Evolutionary conservation across 1,284 basidiomycete genomes (phyloP), one percentile per base, ranked within the genome.

Genomic region (Neotropicomus parvogracilis): DNA sequence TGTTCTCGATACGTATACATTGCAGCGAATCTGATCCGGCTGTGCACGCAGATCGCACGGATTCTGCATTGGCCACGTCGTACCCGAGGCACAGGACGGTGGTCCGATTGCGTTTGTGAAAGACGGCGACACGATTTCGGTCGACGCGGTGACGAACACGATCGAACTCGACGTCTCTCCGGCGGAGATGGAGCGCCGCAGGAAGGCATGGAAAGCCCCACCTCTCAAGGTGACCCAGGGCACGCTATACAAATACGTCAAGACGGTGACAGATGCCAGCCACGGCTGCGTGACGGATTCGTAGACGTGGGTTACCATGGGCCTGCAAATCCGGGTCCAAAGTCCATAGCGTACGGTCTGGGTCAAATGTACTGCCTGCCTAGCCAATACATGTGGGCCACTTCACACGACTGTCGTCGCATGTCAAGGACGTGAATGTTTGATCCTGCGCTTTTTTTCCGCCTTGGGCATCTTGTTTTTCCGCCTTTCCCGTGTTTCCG

Each of bases 381-480:
- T 35, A 46, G 19, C 28, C 35, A 41, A 36, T 41, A 44, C 42
- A 40, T 46, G 29, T 42, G 40, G 27, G 26, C 27, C 28, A 27
- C 46, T 48, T 60, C 54, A 44, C 53, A 58, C 51, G 51, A 59
- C 54, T 54, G 60, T 67, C 51, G 66, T 69, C 24, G 24, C 20
- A 44, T 40, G 38, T 63, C 55, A 67, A 48, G 55, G 53, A 41
- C 54, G 54, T 29, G 73, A 64, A 58, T 74, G 75, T 70, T 91
- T 95, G 56, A 97, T 78, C 55, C 80, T 79, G 41, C 83, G 78
- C 70, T 90, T 89, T 75, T 97, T 97, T 70, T 95, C 91, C 33
- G 85, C 80, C 68, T 97, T 97, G 44, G 91, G 89, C 76, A 97
- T 92, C 73, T 97, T 97, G 56, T 81, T 75, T 68, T 93, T 91